phyloP scores from a whole-genome alignment of 1,139 yeast species.

The Candida tetrigidarum region DNA sequence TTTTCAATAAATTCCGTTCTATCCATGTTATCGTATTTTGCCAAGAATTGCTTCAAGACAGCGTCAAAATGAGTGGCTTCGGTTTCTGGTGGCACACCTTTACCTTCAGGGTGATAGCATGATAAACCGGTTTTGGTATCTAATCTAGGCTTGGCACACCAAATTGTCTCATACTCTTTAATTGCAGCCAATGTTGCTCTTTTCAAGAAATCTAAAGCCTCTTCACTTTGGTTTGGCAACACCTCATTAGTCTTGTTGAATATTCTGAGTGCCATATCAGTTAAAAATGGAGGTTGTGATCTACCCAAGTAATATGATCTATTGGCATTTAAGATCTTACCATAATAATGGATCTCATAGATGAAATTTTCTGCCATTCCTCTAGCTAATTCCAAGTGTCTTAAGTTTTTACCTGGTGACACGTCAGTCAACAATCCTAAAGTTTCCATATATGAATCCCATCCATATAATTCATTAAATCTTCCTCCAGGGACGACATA shows the following conservation, averaged over 20 bases:
- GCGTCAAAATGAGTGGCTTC: conserved; percentile 88
- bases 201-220: conserved; percentile 61
- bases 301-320: conserved; percentile 89
- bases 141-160: conserved; percentile 76
- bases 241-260: conserved; percentile 60
- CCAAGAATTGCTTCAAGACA: conserved; percentile 68
- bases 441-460: conserved; percentile 97
- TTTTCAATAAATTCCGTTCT: conserved; percentile 71
- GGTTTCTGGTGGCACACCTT: conserved; percentile 96
- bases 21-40: conserved; percentile 56
- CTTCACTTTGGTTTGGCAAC: conserved; percentile 34
- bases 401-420: conserved; percentile 44
- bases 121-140: conserved; percentile 84
- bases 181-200: conserved; percentile 80
- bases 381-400: conserved; percentile 60
- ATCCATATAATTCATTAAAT: conserved; percentile 94
- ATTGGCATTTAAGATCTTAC: conserved; percentile 93
- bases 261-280: conserved; percentile 85
- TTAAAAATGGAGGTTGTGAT: conserved; percentile 97
- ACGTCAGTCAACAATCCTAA: conserved; percentile 78
- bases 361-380: conserved; percentile 95
- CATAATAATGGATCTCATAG: conserved; percentile 88
- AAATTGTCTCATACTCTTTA: conserved; percentile 80
- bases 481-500: conserved; percentile 98
- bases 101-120: conserved; percentile 88